Evolutionary conservation across 345 rosid genomes (phyloP).

Genomic region (Brassica incana): DNA sequence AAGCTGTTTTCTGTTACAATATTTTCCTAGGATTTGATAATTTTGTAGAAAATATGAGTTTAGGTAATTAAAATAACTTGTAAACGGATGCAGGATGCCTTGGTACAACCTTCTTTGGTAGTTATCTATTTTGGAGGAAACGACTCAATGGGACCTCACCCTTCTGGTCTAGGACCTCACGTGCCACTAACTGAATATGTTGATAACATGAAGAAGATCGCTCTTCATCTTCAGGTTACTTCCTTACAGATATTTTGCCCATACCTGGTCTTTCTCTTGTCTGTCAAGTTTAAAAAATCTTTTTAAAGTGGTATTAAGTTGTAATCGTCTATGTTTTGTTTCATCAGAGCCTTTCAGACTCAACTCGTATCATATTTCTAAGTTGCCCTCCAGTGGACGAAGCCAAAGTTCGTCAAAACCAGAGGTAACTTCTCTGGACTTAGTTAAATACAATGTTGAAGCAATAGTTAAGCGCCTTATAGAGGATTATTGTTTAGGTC

Average conservation of each 20-base stretch:
- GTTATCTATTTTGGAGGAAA: constrained; percentile 97
- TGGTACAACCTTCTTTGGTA: constrained; percentile 71
- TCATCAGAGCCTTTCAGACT: constrained; percentile 77
- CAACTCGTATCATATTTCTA: constrained; percentile 65
- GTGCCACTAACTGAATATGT: constrained; percentile 77
- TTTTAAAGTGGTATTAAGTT: background rate
- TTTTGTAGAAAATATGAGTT: background rate
- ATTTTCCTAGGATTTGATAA: background rate
- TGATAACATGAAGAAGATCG: constrained; percentile 86
- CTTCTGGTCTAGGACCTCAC: constrained; percentile 93
- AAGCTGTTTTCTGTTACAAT: background rate
- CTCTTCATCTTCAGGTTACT: constrained; percentile 73
- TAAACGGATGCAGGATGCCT: constrained; percentile 56
- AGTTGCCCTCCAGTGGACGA: constrained; percentile 91
- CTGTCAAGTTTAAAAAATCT: too few relatives aligned
- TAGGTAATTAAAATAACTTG: background rate
- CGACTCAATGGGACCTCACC: constrained; percentile 92
- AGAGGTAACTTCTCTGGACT: constrained; percentile 51
- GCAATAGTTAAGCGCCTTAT: too few relatives aligned
- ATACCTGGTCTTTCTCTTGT: too few relatives aligned
- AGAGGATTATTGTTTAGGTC: too few relatives aligned
- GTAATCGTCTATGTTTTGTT: constrained; percentile 9
- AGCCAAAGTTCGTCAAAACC: constrained; percentile 54
- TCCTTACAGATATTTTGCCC: constrained; percentile 12
- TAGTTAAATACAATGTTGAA: too few relatives aligned